Conservation (phyloP, 2,329 filamentous ascomycete genomes). For the Raffaelea albimanens region DNA sequence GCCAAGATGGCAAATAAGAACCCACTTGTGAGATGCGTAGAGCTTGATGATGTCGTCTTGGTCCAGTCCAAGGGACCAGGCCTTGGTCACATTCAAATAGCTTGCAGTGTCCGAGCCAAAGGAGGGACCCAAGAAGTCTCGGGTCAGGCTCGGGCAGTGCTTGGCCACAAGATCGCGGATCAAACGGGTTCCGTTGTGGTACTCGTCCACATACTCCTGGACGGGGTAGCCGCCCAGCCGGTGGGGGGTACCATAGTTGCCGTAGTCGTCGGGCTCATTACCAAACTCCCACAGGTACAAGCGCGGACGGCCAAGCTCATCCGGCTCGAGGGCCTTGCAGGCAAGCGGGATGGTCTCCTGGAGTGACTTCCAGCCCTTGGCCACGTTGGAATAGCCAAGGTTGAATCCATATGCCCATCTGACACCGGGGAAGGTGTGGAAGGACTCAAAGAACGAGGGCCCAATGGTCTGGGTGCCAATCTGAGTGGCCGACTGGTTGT, state of each 20-base stretch:
- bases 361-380: constrained; percentile 40
- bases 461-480: constrained; percentile 52
- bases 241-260: constrained; percentile 40
- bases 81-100: constrained; percentile 36
- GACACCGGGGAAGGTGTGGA: constrained; percentile 43
- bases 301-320: constrained; percentile 16
- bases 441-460: constrained; percentile 54
- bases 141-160: constrained; percentile 39
- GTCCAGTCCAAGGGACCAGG: constrained; percentile 46
- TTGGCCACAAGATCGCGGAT: constrained; percentile 36
- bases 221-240: constrained; percentile 46
- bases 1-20: too few species aligned
- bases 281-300: constrained; percentile 53
- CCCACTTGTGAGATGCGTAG: constrained; percentile 52
- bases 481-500: constrained; percentile 43
- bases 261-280: constrained; percentile 53
- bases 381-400: constrained; percentile 33
- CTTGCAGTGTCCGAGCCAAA: constrained; percentile 41
- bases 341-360: constrained; percentile 44
- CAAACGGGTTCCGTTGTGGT: constrained; percentile 42
- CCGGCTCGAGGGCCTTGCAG: constrained; percentile 43
- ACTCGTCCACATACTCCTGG: constrained; percentile 44
- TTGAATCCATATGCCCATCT: constrained; percentile 57
- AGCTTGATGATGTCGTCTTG: constrained; percentile 36
- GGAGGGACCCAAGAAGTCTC: constrained; percentile 44